Evolutionary conservation across 495 filamentous ascomycete genomes (phyloP), one percentile per base, ranked within the genome.

Genomic region (Penicillium bovifimosum): DNA sequence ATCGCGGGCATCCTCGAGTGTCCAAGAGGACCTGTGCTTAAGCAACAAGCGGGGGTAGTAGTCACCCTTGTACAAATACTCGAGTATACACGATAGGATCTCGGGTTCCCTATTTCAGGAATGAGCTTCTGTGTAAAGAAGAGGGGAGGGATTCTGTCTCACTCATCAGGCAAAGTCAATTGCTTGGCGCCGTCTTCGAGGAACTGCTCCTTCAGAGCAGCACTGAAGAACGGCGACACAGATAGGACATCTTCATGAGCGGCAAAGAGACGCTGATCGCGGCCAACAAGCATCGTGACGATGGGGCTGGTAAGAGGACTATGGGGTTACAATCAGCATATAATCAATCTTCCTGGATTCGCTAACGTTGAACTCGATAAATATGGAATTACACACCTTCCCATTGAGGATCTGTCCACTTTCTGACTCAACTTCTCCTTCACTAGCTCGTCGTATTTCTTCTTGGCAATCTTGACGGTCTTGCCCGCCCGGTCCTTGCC

Each of bases 241-340:
- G 72, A 76, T 16, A 86, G 72, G 48, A 85, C 75, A 63, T 87
- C 81, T 69, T 86, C 81, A 60, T 87, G 83, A 51, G 84, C 84
- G 43, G 83, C 84, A 69, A 87, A 87, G 67, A 96, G 78, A 57
- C 90, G 86, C 65, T 84, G 82, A 53, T 95, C 90, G 42, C 68
- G 73, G 31, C 91, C 89, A 58, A 96, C 84, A 60, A 86, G 78
- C 61, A 96, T 74, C 46, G 89, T 92, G 66, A 95, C 73, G 70
- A 95, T 92, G 56, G 88, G 85, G 55, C 86, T 89, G 53, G 84
- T 77, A 67, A 85, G 75, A 59, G 76, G 76, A 66, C 81, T 85
- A 63, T 39, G 17, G 3, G n/a, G 1, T 17, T 3, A 29, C 9
- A 43, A 17, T 9, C 26, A 43, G 41, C 11, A 27, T 9, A 14